Evolutionary conservation across 2,329 filamentous ascomycete genomes (phyloP).

Genomic region (Diaporthe australafricana): DNA sequence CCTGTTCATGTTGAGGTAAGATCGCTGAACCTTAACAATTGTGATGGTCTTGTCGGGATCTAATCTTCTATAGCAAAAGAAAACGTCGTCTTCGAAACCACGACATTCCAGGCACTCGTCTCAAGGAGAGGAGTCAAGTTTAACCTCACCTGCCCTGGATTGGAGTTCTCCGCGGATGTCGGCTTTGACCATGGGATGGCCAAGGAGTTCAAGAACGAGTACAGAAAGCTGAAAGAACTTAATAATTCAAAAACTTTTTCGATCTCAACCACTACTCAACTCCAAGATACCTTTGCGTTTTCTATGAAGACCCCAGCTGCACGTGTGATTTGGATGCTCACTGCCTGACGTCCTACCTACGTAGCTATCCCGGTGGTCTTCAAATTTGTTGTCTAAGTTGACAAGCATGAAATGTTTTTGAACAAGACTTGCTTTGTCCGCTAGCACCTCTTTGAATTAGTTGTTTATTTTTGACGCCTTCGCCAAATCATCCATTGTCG

Average conservation of each 20-base stretch:
- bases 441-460: not conserved
- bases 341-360: not conserved
- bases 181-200: slow-evolving; percentile 1
- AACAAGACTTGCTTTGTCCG: not conserved
- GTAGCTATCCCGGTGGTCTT: too few relatives aligned
- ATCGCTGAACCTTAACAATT: too few relatives aligned
- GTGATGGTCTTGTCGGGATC: not conserved
- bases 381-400: too few relatives aligned
- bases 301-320: too few relatives aligned
- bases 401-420: too few relatives aligned
- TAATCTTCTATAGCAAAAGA: not conserved
- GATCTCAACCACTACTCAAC: too few relatives aligned
- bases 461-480: not conserved
- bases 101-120: not conserved
- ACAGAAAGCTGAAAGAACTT: not conserved
- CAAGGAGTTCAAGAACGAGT: not conserved
- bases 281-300: too few relatives aligned
- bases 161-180: not conserved
- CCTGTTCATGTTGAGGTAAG: not conserved
- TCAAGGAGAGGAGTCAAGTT: not conserved
- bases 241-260: too few relatives aligned
- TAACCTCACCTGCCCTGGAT: not conserved
- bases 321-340: not conserved
- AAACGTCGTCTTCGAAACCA: not conserved
- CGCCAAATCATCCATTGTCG: not conserved